phyloP scores from a whole-genome alignment of 78 protist species.

The Parvularia atlantis region DNA sequence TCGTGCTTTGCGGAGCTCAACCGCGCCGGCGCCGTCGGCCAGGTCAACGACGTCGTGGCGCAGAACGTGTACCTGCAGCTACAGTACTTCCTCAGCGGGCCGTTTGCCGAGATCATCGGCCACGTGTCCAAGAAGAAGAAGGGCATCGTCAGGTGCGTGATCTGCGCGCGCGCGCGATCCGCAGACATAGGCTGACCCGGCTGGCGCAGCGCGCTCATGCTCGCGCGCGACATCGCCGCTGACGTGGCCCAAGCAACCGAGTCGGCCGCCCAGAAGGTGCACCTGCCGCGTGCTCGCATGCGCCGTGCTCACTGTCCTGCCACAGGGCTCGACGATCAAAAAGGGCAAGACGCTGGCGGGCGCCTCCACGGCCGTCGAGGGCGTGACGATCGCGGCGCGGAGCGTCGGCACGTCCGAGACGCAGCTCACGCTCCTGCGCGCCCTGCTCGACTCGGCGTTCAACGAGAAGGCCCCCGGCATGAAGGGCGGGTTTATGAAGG shows the following conservation, averaged over 20 bases:
- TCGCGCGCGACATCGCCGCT: too few species aligned
- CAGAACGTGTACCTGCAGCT: conserved; percentile 32
- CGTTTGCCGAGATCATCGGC: conserved; percentile 42
- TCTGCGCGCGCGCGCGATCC: conserved; percentile 27
- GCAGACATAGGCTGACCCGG: conserved; percentile 58
- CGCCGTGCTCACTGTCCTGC: too few species aligned
- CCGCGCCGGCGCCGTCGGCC: conserved; percentile 29
- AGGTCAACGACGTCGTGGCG: conserved; percentile 33
- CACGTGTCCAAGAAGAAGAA: conserved; percentile 44
- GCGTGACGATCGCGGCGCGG: too few species aligned
- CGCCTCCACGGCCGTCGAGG: too few species aligned
- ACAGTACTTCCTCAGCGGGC: conserved; percentile 55
- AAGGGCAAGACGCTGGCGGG: too few species aligned
- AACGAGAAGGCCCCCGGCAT: neutral
- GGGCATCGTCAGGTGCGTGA: conserved; percentile 8
- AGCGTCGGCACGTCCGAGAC: conserved; percentile 22
- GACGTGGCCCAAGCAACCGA: neutral
- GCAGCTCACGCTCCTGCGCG: conserved; percentile 38
- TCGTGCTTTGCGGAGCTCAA: too few species aligned
- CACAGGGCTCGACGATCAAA: too few species aligned
- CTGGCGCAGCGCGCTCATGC: too few species aligned
- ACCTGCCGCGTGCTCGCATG: too few species aligned
- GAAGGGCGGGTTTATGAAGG: conserved; percentile 11
- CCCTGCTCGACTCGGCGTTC: conserved; percentile 8
- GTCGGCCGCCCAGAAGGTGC: too few species aligned